Base-by-base conservation (phyloP, 805 yeast species). In the Pichia thaimueangensis region DNA sequence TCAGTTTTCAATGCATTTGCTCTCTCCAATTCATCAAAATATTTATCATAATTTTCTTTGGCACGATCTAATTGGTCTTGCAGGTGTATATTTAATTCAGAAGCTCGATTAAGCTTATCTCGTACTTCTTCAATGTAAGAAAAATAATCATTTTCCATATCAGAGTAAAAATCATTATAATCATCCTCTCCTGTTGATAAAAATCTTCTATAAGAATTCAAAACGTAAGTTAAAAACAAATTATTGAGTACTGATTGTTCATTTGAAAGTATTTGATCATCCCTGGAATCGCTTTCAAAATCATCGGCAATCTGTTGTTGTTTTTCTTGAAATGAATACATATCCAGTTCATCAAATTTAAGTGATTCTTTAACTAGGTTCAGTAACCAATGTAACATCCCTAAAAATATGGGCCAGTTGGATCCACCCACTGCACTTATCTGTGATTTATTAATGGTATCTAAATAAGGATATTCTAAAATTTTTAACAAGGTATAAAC, bases 371-470 rank as follows among this genome's bases (percentile, higher is more conserved):
- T 52, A 69, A 79, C 47, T 78, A 68, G 45, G 49, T 77, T 76
- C 5, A 82, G 78, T 35, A 88, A 58, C 96, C 96, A 88, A 58
- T 82, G 80, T 19, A 88, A 64, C 74, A 89, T 76, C 1, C 93
- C 95, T 32, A 88, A 60, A 50, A 86, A 85, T 7, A 74, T 73
- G 11, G 86, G 87, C 96, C 96, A 88, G 50, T 79, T 80, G 37
- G 82, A 79, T 3, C 95, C 95, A 6, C 96, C 96, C 11, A 86
- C 96, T 0, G 96, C 96, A 30, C 88, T 78, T 30, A 88, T 80
- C 57, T 86, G 94, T 1, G 93, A 82, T 55, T 88, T 81, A 59
- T 82, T 85, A 30, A 89, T 79, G 0, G 85, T 68, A 31, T 84
- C 94, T 45, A 86, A 60, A 58, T 82, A 86, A 2, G 97, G 96